Conservation (phyloP, 176 grass and related monocot genomes). For the Ensete ventricosum region DNA sequence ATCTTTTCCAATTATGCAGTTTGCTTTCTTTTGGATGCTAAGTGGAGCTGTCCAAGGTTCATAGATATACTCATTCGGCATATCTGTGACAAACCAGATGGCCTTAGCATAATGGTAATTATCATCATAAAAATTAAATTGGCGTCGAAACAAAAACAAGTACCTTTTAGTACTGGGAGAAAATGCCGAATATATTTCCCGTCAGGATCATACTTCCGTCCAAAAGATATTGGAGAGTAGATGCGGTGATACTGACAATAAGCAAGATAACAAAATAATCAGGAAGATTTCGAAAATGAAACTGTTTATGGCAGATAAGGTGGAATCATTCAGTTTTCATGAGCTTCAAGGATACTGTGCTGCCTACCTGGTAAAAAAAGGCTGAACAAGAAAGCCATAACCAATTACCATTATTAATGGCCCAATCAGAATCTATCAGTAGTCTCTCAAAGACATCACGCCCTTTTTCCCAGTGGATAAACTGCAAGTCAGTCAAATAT, state of each 20-base stretch:
- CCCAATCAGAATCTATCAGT: conserved; percentile 85
- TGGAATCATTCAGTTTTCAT: background rate
- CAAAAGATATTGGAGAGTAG: conserved; percentile 82
- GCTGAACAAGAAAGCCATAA: conserved; percentile 94
- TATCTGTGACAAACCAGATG: conserved; percentile 35
- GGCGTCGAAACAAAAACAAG: conserved; percentile 6
- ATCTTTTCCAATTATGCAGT: conserved; percentile 75
- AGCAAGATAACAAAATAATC: conserved; percentile 1
- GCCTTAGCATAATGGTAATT: background rate
- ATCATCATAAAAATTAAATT: background rate
- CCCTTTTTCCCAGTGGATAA: conserved; percentile 94
- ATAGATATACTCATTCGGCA: conserved; percentile 88
- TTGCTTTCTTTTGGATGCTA: conserved; percentile 74
- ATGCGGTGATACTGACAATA: conserved; percentile 60
- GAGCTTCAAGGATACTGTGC: too few relatives aligned
- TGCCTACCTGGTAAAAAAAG: conserved; percentile 74
- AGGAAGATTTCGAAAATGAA: background rate
- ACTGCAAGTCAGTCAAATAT: conserved; percentile 27
- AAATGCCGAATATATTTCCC: conserved; percentile 86
- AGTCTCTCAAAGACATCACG: conserved; percentile 82
- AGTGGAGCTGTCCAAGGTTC: conserved; percentile 87
- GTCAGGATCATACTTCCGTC: conserved; percentile 85
- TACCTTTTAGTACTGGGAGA: conserved; percentile 77
- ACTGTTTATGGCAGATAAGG: background rate
- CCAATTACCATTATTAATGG: conserved; percentile 91